A percentile compares a stretch with the other conserved stretches of the same genome.
Conservation (phyloP, 2,329 filamentous ascomycete species). For the Parastagonospora nodorum region DNA sequence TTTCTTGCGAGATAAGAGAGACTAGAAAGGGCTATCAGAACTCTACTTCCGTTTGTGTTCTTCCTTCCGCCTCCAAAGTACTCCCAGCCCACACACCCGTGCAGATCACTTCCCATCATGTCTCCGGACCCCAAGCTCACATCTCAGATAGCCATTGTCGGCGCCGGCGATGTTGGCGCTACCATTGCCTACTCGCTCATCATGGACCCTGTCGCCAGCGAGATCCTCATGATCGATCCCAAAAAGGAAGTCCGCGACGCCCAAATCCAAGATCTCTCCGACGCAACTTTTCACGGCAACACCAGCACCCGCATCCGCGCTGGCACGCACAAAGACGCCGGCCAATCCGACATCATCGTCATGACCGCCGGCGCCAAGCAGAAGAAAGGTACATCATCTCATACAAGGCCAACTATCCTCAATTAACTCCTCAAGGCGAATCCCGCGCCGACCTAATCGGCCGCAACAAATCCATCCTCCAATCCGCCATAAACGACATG, state of each 20-base stretch:
- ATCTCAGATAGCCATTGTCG: slow-evolving; percentile 26
- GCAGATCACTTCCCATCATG: too few species aligned
- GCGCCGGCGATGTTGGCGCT: slow-evolving; percentile 29
- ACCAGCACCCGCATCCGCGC: slow-evolving; percentile 20
- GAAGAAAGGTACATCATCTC: slow-evolving; percentile 16
- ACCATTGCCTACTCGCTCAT: slow-evolving; percentile 31
- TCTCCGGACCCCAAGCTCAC: slow-evolving; percentile 19
- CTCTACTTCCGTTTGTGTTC: not conserved
- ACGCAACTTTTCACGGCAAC: slow-evolving; percentile 25
- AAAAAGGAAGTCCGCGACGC: slow-evolving; percentile 27
- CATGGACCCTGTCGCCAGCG: slow-evolving; percentile 23
- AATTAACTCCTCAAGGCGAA: slow-evolving; percentile 13
- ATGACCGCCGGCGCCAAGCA: slow-evolving; percentile 26
- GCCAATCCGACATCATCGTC: slow-evolving; percentile 27
- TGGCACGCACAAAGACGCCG: slow-evolving; percentile 29
- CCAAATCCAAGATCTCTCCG: slow-evolving; percentile 23
- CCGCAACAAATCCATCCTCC: slow-evolving; percentile 26
- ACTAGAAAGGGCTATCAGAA: not conserved
- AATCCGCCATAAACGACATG: slow-evolving; percentile 26
- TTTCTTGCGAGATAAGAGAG: not conserved
- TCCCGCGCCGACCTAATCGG: slow-evolving; percentile 25
- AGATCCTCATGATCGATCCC: slow-evolving; percentile 26
- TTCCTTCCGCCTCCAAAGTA: not conserved
- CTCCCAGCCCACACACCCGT: not conserved
- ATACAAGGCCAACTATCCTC: not conserved